phyloP scores from a whole-genome alignment of 176 grass and related monocot species.

The Aegilops speltoides region DNA sequence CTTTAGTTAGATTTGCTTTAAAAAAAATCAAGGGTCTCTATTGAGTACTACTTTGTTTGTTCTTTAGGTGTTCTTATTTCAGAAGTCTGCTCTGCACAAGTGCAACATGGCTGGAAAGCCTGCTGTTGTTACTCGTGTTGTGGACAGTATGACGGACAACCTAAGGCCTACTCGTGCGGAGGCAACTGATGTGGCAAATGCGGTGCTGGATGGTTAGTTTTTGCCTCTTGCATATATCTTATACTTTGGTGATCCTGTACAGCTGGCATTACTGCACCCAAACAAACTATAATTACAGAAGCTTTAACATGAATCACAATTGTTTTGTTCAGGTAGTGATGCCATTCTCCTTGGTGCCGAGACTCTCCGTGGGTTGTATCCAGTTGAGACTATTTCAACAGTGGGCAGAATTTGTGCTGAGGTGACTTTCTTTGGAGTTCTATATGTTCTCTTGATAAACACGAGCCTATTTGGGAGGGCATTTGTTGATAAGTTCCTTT shows the following conservation, averaged over 20 bases:
- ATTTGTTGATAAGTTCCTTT: neutral
- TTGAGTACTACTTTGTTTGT: constrained; percentile 14
- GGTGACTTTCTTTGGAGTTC: constrained; percentile 36
- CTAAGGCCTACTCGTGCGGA: constrained; percentile 95
- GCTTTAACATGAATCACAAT: constrained; percentile 25
- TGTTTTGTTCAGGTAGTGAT: constrained; percentile 70
- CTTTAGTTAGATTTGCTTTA: neutral
- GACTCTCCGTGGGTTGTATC: constrained; percentile 94
- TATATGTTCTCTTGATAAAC: constrained; percentile 19
- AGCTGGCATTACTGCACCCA: neutral
- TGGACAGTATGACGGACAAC: constrained; percentile 99
- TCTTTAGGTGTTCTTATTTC: constrained; percentile 88
- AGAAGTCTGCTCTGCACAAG: constrained; percentile 96
- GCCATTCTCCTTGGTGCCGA: constrained; percentile 99
- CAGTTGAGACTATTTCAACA: constrained; percentile 92
- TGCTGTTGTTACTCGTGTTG: constrained; percentile 93
- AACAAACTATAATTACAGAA: neutral
- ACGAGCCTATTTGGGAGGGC: neutral
- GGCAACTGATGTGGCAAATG: constrained; percentile 98
- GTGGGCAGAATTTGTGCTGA: constrained; percentile 97
- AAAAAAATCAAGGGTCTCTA: neutral
- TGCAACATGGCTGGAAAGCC: constrained; percentile 99
- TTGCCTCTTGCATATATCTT: neutral
- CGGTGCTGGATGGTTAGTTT: constrained; percentile 85
- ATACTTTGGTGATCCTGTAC: neutral